Base-by-base conservation (phyloP, 108 stramenopile species). In the Nitzschia sp. region DNA sequence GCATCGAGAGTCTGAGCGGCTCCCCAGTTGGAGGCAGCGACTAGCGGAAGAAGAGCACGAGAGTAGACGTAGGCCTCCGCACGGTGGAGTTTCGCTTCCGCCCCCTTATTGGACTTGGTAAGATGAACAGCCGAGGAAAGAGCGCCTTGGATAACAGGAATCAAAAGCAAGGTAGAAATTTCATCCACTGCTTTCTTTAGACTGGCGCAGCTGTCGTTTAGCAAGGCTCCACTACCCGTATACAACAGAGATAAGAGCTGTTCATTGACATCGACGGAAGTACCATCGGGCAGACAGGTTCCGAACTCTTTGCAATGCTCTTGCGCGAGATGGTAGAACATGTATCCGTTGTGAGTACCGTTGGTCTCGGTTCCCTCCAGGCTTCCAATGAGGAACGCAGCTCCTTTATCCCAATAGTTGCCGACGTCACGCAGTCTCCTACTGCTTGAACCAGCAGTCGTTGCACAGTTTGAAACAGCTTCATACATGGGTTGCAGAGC, bases 61-160 rank as follows among this genome's bases (percentile, higher is more conserved):
- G 86, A 75, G 44, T 82, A 73, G 0, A 85, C 78, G 57, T 85
- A 84, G 6, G 81, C 88, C 38, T 84, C 81, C 2, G 81, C 81
- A 5, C 79, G 74, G 33, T 35, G 27, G 19, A 50, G 3, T 6
- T 41, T 13, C 13, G 38, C 6, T 41, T 41, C 38, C 6, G 11
- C 38, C 15, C 27, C 13, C 5, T 3, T 30, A 25, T 47, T 44
- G 16, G 3, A 6, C 17, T 57, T 46, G 1, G 50, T 64, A 16
- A 79, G 63, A 16, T 17, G 15, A 15, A 53, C 54, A 27, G 68
- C 26, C 38, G 73, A 32, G 41, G 58, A 69, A 19, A 92, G 67
- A 44, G 81, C 66, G 19, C 80, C 84, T 78, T 92, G 91, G 38
- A 92, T 87, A 19, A 89, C 47, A 2, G 86, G 86, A 45, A 85